Conservation (phyloP, 2,329 filamentous ascomycete genomes). For the Colletotrichum gloeosporioides region DNA sequence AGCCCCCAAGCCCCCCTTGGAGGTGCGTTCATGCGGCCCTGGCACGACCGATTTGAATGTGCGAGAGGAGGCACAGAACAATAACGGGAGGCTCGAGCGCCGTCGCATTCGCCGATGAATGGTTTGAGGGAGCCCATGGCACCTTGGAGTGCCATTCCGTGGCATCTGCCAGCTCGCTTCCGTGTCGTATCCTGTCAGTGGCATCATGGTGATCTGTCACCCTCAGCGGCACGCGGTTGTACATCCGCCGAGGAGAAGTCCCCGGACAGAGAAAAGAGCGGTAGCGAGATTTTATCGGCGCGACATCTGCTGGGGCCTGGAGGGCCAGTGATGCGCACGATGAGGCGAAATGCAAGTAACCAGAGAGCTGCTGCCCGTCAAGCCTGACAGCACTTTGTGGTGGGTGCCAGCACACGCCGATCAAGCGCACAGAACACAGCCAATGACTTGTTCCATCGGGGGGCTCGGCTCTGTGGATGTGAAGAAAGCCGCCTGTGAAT, state of each 20-base stretch:
- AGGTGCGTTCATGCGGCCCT: conserved; percentile 9
- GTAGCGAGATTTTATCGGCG: conserved; percentile 1
- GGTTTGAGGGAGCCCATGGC: conserved; percentile 13
- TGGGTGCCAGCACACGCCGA: conserved; percentile 17
- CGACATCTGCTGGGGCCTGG: not conserved
- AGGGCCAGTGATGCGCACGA: not conserved
- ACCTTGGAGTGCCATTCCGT: not conserved
- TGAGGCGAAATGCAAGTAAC: conserved; percentile 5
- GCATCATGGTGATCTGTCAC: not conserved
- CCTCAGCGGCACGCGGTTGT: not conserved
- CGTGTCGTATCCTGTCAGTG: not conserved
- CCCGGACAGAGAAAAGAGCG: not conserved
- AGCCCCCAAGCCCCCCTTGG: not conserved
- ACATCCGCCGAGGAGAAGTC: not conserved
- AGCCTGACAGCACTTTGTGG: conserved; percentile 10
- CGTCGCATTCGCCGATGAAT: not conserved
- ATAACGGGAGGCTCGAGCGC: conserved; percentile 2
- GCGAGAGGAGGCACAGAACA: not conserved
- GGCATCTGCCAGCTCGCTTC: not conserved
- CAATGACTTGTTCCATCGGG: conserved; percentile 13
- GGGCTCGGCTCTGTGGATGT: conserved; percentile 13
- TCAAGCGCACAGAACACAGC: conserved; percentile 13
- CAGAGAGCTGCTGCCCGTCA: not conserved
- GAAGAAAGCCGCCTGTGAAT: conserved; percentile 15
- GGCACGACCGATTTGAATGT: not conserved